Base-by-base conservation (phyloP, 108 stramenopile species). In the Schizochytrium sp. region DNA sequence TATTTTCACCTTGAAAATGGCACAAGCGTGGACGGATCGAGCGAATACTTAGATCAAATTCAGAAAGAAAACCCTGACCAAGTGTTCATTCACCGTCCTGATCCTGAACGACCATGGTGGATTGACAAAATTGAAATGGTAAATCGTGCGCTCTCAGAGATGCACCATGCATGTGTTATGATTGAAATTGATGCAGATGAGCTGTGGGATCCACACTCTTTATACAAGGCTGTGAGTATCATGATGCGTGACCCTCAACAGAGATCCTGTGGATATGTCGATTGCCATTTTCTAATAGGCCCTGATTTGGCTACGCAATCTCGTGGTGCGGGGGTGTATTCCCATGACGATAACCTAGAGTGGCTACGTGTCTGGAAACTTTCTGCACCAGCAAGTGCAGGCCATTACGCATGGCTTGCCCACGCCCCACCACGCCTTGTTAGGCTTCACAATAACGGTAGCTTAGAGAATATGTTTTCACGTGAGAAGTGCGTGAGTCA, bases 111-210 rank as follows among this genome's bases (percentile, higher is more conserved):
- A 19, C 38, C 8, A 2, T 73, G 88, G 10, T 92, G 91, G 90
- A 88, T 88, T 4, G 92, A 92, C 89, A 92, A 92, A 58, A 50
- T 91, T 13, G 83, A 92, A 69, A 91, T 91, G 91, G 46, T 42
- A 55, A 91, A 91, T 76, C 12, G 72, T 3, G 92, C 90, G 0
- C 89, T 91, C 41, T 72, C 87, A 28, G 57, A 56, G 8, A 89
- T 92, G 76, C 64, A 61, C 12, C 15, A 88, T 28, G 56, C 88
- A n/a, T 13, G 90, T 72, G 45, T 91, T 15, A 69, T 92, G 45
- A 19, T 92, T 55, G 89, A 92, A 73, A 49, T 92, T 13, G 92
- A 92, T 38, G 91, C 88, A 3, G 92, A 92, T 60, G 92, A 92
- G 76, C 72, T 92, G 7, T 92, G 92, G 92, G 56, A 69, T 2